A percentile compares a stretch with the other conserved stretches of the same genome.
phyloP scores from a whole-genome alignment of 257 asterid species.

The Solanum dulcamara region DNA sequence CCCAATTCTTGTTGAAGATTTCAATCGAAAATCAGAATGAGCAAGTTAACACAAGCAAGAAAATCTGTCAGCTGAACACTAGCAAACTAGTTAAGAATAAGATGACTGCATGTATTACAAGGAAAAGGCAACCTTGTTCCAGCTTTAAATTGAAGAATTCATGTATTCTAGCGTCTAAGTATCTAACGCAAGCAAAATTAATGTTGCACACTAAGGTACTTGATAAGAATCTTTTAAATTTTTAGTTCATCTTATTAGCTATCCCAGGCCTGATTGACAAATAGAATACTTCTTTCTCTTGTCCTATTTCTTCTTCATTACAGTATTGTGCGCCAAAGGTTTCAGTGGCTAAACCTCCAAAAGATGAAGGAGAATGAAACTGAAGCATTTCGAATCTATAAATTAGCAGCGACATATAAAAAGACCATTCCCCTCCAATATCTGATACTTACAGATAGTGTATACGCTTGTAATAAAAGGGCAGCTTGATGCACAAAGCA shows the following conservation, averaged over 20 bases:
- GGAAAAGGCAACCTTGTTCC: not conserved
- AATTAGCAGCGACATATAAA: not conserved
- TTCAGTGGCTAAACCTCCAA: not conserved
- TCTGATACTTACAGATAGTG: not conserved
- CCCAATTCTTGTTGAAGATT: not conserved
- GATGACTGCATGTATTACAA: not conserved
- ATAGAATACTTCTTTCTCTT: not conserved
- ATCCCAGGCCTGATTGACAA: not conserved
- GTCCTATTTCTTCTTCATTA: not conserved
- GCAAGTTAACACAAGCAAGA: not conserved
- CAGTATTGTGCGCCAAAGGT: not conserved
- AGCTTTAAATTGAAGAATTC: not conserved
- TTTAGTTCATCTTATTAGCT: not conserved
- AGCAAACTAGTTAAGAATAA: not conserved
- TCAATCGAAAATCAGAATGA: not conserved
- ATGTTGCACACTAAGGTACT: not conserved
- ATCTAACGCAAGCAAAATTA: not conserved
- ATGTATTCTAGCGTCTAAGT: not conserved
- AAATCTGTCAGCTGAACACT: not conserved
- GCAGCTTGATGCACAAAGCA: not conserved
- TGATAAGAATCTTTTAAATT: not conserved
- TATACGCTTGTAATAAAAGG: not conserved
- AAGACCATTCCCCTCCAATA: not conserved
- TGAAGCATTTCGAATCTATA: not conserved
- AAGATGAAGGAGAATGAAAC: not conserved